Percentiles rank a stretch among this genome's conserved stretches.
Evolutionary conservation across 176 grass and related monocot genomes (phyloP).

Genomic region (Rhynchospora tenuis): DNA sequence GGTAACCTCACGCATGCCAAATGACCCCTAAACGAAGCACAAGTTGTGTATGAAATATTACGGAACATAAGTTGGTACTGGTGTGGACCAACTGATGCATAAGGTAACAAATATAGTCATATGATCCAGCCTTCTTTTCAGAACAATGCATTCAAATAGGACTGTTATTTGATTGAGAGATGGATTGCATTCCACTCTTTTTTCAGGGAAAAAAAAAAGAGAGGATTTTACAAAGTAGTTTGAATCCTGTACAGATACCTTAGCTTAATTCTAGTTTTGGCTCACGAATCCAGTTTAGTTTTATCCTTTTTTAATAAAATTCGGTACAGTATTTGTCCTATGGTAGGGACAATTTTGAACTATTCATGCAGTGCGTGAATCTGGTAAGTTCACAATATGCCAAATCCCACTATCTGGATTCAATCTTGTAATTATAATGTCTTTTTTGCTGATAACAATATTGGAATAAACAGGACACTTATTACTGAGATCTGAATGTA

Average conservation of each 20-base stretch:
- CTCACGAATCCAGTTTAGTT: background rate
- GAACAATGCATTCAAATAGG: background rate
- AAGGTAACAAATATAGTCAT: background rate
- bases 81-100: background rate
- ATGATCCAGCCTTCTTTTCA: background rate
- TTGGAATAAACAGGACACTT: background rate
- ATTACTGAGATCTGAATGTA: slow-evolving; percentile 3
- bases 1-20: too few species aligned
- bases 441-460: background rate
- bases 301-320: background rate
- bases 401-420: background rate
- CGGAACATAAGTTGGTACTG: background rate
- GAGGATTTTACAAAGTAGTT: background rate
- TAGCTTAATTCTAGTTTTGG: background rate
- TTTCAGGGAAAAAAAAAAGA: background rate
- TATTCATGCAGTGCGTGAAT: background rate
- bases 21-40: too few species aligned
- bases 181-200: background rate
- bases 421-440: slow-evolving; percentile 2
- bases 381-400: background rate
- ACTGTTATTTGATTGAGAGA: background rate
- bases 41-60: too few species aligned
- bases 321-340: background rate
- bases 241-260: background rate
- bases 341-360: background rate